Percentiles rank a stretch among this genome's conserved stretches.
phyloP scores from a whole-genome alignment of 257 asterid genomes.

The Scutellaria barbata region DNA sequence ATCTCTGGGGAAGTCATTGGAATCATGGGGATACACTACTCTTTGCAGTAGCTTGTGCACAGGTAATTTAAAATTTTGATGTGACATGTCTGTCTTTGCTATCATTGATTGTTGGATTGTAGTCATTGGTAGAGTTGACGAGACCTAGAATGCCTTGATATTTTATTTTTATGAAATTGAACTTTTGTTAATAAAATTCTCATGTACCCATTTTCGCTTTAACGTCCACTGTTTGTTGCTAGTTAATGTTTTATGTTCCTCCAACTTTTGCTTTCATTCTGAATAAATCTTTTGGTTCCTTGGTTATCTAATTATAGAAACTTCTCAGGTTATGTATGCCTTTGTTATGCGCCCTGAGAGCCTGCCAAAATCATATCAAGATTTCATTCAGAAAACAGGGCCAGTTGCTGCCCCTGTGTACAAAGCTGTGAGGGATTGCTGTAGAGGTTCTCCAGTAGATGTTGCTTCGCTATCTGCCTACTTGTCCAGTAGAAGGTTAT shows the following conservation, averaged over 20 bases:
- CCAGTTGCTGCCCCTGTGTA: slow-evolving; percentile 96
- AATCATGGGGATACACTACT: slow-evolving; percentile 99
- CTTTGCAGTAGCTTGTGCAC: slow-evolving; percentile 92
- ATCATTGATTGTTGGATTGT: slow-evolving; percentile 1
- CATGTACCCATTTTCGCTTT: slow-evolving; percentile 7
- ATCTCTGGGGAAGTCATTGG: slow-evolving; percentile 99
- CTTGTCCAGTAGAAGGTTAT: slow-evolving; percentile 55
- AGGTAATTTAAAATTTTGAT: slow-evolving; percentile 57
- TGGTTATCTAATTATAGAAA: slow-evolving; percentile 30
- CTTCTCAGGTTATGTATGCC: slow-evolving; percentile 90
- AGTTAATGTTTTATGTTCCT: background rate
- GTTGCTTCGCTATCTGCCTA: slow-evolving; percentile 67
- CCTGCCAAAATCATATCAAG: slow-evolving; percentile 94
- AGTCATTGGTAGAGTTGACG: slow-evolving; percentile 25
- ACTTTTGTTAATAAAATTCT: slow-evolving; percentile 17
- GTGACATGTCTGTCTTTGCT: slow-evolving; percentile 14
- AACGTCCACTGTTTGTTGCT: slow-evolving; percentile 8
- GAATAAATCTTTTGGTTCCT: slow-evolving; percentile 17
- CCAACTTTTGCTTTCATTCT: background rate
- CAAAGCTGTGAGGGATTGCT: slow-evolving; percentile 95
- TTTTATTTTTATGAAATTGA: slow-evolving; percentile 10
- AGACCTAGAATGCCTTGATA: slow-evolving; percentile 23
- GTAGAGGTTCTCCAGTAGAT: slow-evolving; percentile 92
- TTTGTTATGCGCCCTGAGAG: slow-evolving; percentile 99
- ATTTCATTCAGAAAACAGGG: slow-evolving; percentile 98